Conservation (phyloP, 352 stramenopile species). For the Bremia lactucae region DNA sequence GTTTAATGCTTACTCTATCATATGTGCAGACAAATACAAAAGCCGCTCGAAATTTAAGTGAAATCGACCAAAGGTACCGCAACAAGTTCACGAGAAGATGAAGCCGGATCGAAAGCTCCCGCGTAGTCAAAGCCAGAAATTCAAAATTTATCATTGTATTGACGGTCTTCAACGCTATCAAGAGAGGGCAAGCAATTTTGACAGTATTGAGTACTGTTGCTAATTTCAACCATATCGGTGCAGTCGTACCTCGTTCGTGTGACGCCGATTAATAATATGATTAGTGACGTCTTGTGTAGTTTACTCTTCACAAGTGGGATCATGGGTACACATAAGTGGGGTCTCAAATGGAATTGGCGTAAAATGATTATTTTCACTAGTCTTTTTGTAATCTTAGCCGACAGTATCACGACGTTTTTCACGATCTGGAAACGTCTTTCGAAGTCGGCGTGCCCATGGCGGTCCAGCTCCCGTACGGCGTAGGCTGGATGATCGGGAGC, state of each 20-base stretch:
- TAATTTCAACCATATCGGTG: too few relatives aligned
- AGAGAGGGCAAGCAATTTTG: too few relatives aligned
- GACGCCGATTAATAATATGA: slow-evolving; percentile 30
- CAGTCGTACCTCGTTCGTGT: slow-evolving; percentile 27
- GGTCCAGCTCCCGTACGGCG: slow-evolving; percentile 22
- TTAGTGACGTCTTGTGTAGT: slow-evolving; percentile 25
- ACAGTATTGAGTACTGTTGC: too few relatives aligned
- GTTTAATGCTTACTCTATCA: too few relatives aligned
- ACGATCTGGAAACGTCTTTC: slow-evolving; percentile 35
- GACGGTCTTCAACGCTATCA: too few relatives aligned
- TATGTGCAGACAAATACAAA: too few relatives aligned
- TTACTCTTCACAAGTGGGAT: slow-evolving; percentile 26
- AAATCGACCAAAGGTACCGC: too few relatives aligned
- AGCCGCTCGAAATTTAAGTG: too few relatives aligned
- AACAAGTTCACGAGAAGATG: too few relatives aligned
- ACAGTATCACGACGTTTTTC: slow-evolving; percentile 23
- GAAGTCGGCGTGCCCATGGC: slow-evolving; percentile 28
- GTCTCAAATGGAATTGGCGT: slow-evolving; percentile 40
- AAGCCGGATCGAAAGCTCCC: too few relatives aligned
- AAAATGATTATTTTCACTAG: slow-evolving; percentile 22
- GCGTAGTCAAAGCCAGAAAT: too few relatives aligned
- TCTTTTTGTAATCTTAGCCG: slow-evolving; percentile 22
- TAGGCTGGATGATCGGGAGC: slow-evolving; percentile 28
- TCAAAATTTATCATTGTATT: too few relatives aligned
- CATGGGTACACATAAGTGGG: slow-evolving; percentile 27